Evolutionary conservation across 163 green algal genomes (phyloP).

Genomic region (Scenedesmus sp.): DNA sequence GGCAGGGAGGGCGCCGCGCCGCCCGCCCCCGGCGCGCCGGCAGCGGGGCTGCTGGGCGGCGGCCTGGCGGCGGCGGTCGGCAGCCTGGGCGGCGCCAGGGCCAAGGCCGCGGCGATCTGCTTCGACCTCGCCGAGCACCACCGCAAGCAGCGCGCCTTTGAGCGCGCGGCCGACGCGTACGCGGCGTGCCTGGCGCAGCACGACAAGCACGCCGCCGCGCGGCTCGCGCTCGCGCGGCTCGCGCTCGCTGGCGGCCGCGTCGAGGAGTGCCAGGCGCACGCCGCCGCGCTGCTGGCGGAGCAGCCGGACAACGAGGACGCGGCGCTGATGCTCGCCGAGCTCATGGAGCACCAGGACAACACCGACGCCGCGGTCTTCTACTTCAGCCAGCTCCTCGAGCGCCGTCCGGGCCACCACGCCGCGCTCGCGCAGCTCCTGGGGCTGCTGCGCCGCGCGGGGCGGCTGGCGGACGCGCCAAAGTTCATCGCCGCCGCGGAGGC

Average conservation of each 20-base stretch:
- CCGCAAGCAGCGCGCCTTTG: conserved; percentile 51
- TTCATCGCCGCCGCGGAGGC: conserved; percentile 37
- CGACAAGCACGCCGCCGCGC: conserved; percentile 15
- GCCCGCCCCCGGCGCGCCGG: too few species aligned
- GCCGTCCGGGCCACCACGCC: conserved; percentile 67
- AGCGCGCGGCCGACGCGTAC: conserved; percentile 41
- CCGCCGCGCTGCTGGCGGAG: conserved; percentile 63
- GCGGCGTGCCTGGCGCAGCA: conserved; percentile 18
- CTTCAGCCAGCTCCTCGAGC: conserved; percentile 81
- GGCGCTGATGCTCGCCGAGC: conserved; percentile 74
- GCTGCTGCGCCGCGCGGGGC: conserved; percentile 46
- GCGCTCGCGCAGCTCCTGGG: conserved; percentile 71
- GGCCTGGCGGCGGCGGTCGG: conserved; percentile 35
- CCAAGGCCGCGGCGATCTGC: conserved; percentile 57
- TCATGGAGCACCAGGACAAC: conserved; percentile 79
- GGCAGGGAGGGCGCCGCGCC: too few species aligned
- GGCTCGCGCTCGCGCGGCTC: conserved; percentile 16
- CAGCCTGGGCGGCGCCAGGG: background rate
- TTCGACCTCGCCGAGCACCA: conserved; percentile 61
- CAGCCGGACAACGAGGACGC: conserved; percentile 79
- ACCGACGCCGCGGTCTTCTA: conserved; percentile 81
- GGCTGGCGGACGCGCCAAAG: conserved; percentile 34
- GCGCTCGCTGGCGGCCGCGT: conserved; percentile 30
- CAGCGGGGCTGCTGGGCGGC: conserved; percentile 39
- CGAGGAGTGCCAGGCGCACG: conserved; percentile 68